phyloP scores from a whole-genome alignment of 2,329 filamentous ascomycete genomes.

The Bipolaris victoriae region DNA sequence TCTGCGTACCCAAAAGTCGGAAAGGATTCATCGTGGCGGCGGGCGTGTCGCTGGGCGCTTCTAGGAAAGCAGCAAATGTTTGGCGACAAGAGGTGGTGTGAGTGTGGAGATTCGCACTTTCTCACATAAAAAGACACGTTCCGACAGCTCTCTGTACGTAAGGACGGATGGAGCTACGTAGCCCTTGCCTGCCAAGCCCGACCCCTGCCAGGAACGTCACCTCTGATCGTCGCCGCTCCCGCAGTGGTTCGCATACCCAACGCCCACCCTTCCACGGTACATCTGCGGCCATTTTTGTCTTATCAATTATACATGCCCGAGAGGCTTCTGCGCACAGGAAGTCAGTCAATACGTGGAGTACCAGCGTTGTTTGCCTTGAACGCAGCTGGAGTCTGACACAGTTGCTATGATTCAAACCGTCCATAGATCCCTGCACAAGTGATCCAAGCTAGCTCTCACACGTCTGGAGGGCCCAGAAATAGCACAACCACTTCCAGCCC shows the following conservation, averaged over 20 bases:
- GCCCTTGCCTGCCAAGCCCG: conserved; percentile 42
- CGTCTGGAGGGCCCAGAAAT: neutral
- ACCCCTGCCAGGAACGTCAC: conserved; percentile 30
- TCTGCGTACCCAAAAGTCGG: conserved; percentile 65
- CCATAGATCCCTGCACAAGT: neutral
- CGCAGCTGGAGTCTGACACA: neutral
- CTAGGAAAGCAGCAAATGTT: conserved; percentile 20
- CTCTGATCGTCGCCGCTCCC: conserved; percentile 23
- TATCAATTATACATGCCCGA: neutral
- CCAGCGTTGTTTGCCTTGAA: neutral
- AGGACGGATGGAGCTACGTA: conserved; percentile 26
- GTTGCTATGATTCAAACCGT: neutral
- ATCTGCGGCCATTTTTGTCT: neutral
- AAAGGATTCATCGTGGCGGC: conserved; percentile 70
- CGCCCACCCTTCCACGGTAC: neutral
- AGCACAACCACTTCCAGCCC: neutral
- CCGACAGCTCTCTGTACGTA: conserved; percentile 33
- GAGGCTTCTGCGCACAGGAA: neutral
- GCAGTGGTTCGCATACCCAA: conserved; percentile 8
- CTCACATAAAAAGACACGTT: conserved; percentile 48
- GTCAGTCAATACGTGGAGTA: neutral
- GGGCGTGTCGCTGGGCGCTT: conserved; percentile 27
- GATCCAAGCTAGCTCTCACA: neutral
- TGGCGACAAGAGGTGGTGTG: conserved; percentile 23
- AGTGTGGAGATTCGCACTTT: conserved; percentile 14